A percentile compares a stretch with the other conserved stretches of the same genome.
Conservation (phyloP, 2,329 filamentous ascomycete genomes). For the Cladophialophora carrionii region DNA sequence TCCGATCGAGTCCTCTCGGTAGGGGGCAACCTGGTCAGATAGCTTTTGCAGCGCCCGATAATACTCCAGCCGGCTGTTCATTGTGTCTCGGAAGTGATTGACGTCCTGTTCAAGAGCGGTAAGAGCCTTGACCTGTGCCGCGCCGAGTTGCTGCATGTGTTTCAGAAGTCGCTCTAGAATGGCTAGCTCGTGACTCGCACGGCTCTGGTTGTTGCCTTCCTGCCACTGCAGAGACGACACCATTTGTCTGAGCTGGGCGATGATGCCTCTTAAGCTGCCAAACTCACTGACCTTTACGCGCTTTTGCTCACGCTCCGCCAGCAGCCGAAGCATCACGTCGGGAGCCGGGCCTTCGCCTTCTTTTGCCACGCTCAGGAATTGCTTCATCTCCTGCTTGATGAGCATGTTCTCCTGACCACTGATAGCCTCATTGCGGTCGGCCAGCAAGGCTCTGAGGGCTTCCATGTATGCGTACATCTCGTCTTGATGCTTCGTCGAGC, state of each 20-base stretch:
- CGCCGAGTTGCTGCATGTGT: constrained; percentile 58
- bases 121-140: constrained; percentile 57
- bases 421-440: constrained; percentile 76
- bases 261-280: constrained; percentile 70
- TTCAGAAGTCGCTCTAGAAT: constrained; percentile 68
- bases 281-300: constrained; percentile 52
- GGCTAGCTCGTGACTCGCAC: constrained; percentile 64
- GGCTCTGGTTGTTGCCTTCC: constrained; percentile 56
- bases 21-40: constrained; percentile 82
- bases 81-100: constrained; percentile 72
- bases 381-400: constrained; percentile 71
- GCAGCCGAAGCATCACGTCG: constrained; percentile 58
- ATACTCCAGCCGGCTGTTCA: constrained; percentile 86
- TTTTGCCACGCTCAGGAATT: constrained; percentile 63
- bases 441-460: constrained; percentile 71
- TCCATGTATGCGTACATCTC: constrained; percentile 86
- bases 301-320: constrained; percentile 51
- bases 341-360: constrained; percentile 72
- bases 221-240: constrained; percentile 63
- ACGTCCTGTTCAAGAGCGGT: constrained; percentile 65
- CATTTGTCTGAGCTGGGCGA: constrained; percentile 70
- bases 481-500: constrained; percentile 84
- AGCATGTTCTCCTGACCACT: constrained; percentile 77
- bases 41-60: constrained; percentile 88
- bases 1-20: constrained; percentile 65